These are phyloP conservation scores for Gyrodon lividus DNA, from an alignment of 768 basidiomycete species.

Conservation along the genomic window DNA sequence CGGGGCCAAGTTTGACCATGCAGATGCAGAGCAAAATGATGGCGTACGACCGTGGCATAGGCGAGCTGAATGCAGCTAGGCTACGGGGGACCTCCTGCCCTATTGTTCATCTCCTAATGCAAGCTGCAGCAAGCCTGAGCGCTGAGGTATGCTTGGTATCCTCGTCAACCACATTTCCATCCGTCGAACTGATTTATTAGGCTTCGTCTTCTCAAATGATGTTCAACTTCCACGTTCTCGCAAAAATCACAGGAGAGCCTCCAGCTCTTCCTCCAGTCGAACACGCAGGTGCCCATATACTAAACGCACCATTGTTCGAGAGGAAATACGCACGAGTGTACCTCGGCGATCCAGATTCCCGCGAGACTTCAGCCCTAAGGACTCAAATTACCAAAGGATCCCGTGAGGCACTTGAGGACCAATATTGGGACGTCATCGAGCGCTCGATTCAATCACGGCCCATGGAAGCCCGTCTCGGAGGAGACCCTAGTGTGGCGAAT, in stretches of 20 bases:
- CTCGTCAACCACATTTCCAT: neutral
- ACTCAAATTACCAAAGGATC: constrained; percentile 77
- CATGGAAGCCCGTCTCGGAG: constrained; percentile 83
- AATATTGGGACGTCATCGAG: constrained; percentile 84
- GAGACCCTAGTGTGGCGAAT: constrained; percentile 87
- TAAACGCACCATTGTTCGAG: constrained; percentile 77
- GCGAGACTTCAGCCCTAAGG: constrained; percentile 63
- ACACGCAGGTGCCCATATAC: constrained; percentile 78
- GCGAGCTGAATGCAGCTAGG: constrained; percentile 73
- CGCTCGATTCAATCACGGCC: constrained; percentile 79
- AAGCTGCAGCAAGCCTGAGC: constrained; percentile 60
- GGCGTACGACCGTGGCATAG: constrained; percentile 84
- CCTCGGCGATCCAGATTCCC: constrained; percentile 60
- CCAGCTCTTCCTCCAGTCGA: constrained; percentile 73
- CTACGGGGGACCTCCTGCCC: constrained; percentile 73
- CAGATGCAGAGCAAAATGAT: constrained; percentile 96
- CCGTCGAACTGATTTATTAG: constrained; percentile 28
- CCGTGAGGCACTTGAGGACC: constrained; percentile 80
- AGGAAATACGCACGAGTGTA: constrained; percentile 83
- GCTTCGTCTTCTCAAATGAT: constrained; percentile 57
- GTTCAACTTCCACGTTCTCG: constrained; percentile 69
- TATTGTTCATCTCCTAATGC: constrained; percentile 67
- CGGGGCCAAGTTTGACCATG: constrained; percentile 56
- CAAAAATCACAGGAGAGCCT: constrained; percentile 76
- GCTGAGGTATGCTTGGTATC: constrained; percentile 44